A percentile compares a stretch with the other conserved stretches of the same genome.
These are phyloP conservation scores for Steccherinum ochraceum DNA, from an alignment of 768 basidiomycete species.

Conservation along the genomic window DNA sequence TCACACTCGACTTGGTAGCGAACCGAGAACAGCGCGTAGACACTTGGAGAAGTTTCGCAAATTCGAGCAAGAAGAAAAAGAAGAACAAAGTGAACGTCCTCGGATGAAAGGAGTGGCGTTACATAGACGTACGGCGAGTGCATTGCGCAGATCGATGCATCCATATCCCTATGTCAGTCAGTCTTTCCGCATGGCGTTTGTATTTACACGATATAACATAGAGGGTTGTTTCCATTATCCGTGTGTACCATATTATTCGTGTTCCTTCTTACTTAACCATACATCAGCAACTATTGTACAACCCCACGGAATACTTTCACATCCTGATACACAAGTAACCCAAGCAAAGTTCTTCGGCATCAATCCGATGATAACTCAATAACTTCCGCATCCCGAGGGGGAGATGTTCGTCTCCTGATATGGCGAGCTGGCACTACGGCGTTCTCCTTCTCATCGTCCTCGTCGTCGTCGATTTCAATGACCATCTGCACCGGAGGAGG, in stretches of 20 bases:
- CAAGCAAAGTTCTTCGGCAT: too few species aligned
- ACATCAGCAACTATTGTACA: too few species aligned
- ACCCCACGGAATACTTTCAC: too few species aligned
- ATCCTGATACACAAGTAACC: too few species aligned
- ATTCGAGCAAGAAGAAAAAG: conserved; percentile 75
- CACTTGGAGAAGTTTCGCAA: conserved; percentile 75
- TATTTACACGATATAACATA: too few species aligned
- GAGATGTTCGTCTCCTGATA: conserved; percentile 33
- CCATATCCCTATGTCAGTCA: too few species aligned
- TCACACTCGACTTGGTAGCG: conserved; percentile 10
- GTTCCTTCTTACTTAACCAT: too few species aligned
- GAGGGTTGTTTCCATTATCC: too few species aligned
- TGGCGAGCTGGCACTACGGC: conserved; percentile 43
- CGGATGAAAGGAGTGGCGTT: conserved; percentile 1
- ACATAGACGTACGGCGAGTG: not conserved
- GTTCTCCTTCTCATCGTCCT: conserved; percentile 59
- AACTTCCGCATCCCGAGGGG: conserved; percentile 31
- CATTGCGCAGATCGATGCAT: too few species aligned
- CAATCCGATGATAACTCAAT: conserved; percentile 27
- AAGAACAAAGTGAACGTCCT: conserved; percentile 32
- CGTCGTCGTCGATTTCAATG: conserved; percentile 40
- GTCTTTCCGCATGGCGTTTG: too few species aligned
- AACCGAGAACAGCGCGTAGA: conserved; percentile 76
- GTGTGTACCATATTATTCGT: too few species aligned
- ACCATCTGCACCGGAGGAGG: conserved; percentile 21